These are phyloP conservation scores for Pleurotus djamor DNA, from an alignment of 768 basidiomycete genomes.

Conservation along the genomic window DNA sequence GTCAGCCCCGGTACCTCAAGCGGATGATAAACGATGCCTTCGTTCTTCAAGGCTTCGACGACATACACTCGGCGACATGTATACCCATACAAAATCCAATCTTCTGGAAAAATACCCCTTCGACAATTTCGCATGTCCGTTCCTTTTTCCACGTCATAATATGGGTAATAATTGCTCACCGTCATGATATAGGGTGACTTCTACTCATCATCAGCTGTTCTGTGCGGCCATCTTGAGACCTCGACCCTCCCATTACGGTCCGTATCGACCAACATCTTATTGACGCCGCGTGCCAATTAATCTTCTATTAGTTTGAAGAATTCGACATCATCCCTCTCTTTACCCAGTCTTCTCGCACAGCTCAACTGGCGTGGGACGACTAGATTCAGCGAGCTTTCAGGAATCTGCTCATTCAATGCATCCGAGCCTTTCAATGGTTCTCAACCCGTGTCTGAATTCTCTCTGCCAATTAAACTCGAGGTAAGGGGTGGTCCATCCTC, in stretches of 20 bases:
- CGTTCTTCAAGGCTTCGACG: conserved; percentile 47
- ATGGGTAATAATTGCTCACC: conserved; percentile 15
- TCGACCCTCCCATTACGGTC: conserved; percentile 61
- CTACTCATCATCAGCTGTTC: conserved; percentile 55
- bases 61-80: conserved; percentile 41
- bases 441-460: conserved; percentile 34
- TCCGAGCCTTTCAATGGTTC: conserved; percentile 23
- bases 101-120: conserved; percentile 31
- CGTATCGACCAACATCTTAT: not conserved
- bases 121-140: conserved; percentile 16
- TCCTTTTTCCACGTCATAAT: conserved; percentile 16
- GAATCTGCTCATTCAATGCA: conserved; percentile 43
- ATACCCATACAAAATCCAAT: conserved; percentile 48
- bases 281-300: not conserved
- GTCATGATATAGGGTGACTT: conserved; percentile 14
- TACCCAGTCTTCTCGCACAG: conserved; percentile 19
- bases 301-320: not conserved
- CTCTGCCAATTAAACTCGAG: conserved; percentile 15
- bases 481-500: not conserved
- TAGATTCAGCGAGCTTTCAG: conserved; percentile 55
- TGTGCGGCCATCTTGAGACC: conserved; percentile 58
- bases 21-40: conserved; percentile 63
- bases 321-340: conserved; percentile 1
- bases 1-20: conserved; percentile 32
- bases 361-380: conserved; percentile 53